A percentile compares a stretch with the other conserved stretches of the same genome.
Conservation (phyloP, 495 filamentous ascomycete genomes). For the Pseudevernia furfuracea region DNA sequence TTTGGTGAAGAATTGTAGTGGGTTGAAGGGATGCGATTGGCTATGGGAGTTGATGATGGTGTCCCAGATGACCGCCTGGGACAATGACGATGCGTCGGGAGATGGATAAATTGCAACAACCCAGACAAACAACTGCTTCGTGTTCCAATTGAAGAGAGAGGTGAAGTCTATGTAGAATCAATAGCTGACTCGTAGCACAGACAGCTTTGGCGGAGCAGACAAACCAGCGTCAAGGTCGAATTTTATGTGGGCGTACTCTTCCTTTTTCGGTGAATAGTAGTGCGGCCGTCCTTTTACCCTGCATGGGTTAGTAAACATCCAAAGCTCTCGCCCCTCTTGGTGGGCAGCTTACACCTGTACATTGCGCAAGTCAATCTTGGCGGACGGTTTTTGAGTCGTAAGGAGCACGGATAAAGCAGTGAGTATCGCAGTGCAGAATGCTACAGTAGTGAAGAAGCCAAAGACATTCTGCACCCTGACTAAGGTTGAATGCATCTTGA, state of each 20-base stretch:
- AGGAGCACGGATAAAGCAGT: constrained; percentile 72
- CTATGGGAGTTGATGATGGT: constrained; percentile 70
- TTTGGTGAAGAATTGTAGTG: constrained; percentile 30
- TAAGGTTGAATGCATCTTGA: constrained; percentile 76
- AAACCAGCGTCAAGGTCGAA: constrained; percentile 78
- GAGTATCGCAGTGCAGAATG: constrained; percentile 67
- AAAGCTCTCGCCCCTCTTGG: constrained; percentile 1
- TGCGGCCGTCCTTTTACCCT: constrained; percentile 84
- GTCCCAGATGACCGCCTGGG: constrained; percentile 91
- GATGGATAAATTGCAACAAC: constrained; percentile 80
- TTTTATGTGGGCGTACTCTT: constrained; percentile 88
- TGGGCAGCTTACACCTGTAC: constrained; percentile 68
- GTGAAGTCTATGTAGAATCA: constrained; percentile 56
- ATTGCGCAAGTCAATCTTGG: constrained; percentile 61
- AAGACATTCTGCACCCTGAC: constrained; percentile 87
- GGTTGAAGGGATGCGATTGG: constrained; percentile 41
- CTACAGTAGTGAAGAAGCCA: constrained; percentile 94
- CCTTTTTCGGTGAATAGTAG: constrained; percentile 85
- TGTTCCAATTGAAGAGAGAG: constrained; percentile 98
- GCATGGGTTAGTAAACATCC: constrained; percentile 19
- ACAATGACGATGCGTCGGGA: constrained; percentile 32
- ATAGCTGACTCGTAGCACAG: too few relatives aligned
- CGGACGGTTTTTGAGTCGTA: constrained; percentile 58
- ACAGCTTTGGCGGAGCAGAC: constrained; percentile 1
- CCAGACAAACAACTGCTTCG: constrained; percentile 97